Base-by-base conservation (phyloP, 495 filamentous ascomycete species). In the Penicillium soppii region DNA sequence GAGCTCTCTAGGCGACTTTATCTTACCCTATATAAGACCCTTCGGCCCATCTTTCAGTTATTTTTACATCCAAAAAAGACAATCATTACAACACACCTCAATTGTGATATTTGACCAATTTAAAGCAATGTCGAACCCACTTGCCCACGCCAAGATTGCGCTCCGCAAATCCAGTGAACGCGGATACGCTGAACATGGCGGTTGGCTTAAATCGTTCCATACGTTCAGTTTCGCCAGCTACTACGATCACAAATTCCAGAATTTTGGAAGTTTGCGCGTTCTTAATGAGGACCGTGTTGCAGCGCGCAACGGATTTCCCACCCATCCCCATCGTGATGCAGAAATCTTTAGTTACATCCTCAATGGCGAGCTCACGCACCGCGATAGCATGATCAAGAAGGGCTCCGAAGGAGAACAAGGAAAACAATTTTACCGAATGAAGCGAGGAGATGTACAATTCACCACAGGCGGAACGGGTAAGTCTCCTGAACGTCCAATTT, bases 331-430 rank as follows among this genome's bases (percentile, higher is more conserved):
- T 72, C 79, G 82, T 57, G 84, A 92, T 62, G 88, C 87, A 56
- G 87, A 92, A 68, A 92, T 92, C 72, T 92, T 89, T 76, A 83
- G 78, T 55, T 92, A 92, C 72, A 85, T 92, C 57, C 73, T 92
- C 6, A 81, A 67, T 53, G 89, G 89, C 50, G 86, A 91, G 64
- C 79, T 92, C 37, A 90, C 88, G 25, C 89, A 95, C 71, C 83
- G 86, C 13, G 89, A 95, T 63, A 83, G 76, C 39, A 88, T 91
- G 80, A 70, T 84, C 53, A 73, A 77, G 45, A 82, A 80, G 68
- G 79, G 78, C 26, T 67, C 71, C n/a, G 79, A 82, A 40, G 78
- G 75, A 10, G 69, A 55, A 5, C 61, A 73, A 40, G 72, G 74
- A 19, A 74, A 77, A 40, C 67, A 80, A 40, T 89, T 89, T 54